Base-by-base conservation (phyloP, 441 rosid species). In the Populus trichocarpa region DNA sequence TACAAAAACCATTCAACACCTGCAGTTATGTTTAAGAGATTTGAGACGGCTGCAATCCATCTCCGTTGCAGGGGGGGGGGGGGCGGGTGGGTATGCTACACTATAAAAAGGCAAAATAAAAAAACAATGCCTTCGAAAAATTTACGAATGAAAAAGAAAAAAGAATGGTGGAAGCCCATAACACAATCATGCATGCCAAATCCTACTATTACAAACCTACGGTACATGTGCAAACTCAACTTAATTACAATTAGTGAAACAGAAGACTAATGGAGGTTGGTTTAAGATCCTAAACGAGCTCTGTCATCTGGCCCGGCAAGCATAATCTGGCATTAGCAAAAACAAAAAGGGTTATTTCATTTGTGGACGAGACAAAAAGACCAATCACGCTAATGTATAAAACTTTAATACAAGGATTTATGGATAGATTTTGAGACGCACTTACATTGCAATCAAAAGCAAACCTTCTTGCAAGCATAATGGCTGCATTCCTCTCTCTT, bases 371-470 rank as follows among this genome's bases (percentile, higher is more conserved):
- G 25, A 71, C 28, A 57, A 23, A 13, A 33, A 25, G 30, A 38
- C 22, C 61, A 6, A 71, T 30, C 16, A 6, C 1, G 66, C 16
- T 16, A 57, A 13, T 33, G 32, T 14, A 67, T 22, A 40, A 32
- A 25, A 7, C 3, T 35, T 28, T 64, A 2, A 8, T 18, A 73
- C 4, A 28, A 76, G 33, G 13, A 42, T 22, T 40, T 13, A n/a
- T 30, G 23, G 11, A 76, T 9, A 46, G 14, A 50, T 32, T 53
- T 10, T 30, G 61, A 64, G 67, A 46, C 38, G 38, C 16, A 85
- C 96, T 90, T 89, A 94, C 98, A 85, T 96, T 96, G 85, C 95
- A 93, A 85, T 96, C 96, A 28, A 91, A 96, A 76, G 99, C 99
- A 76, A 93, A 92, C 81, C 98, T 89, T 78, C 97, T 85, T 53